Percentiles rank a stretch among this genome's conserved stretches.
phyloP scores from a whole-genome alignment of 768 basidiomycete species.

The Leccinum arenicola region DNA sequence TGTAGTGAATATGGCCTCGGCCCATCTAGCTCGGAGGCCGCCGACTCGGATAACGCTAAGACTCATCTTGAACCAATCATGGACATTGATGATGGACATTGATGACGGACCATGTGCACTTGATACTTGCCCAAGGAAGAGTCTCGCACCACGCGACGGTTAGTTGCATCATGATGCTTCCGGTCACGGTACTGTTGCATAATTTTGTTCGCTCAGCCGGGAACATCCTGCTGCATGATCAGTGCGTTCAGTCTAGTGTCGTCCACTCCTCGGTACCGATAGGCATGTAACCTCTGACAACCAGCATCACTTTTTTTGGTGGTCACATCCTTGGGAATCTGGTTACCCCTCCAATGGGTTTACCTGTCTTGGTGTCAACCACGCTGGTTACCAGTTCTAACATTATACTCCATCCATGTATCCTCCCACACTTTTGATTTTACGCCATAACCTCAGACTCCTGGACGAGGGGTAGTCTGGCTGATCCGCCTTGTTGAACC shows the following conservation, averaged over 20 bases:
- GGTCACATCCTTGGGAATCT: not conserved
- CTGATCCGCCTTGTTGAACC: not conserved
- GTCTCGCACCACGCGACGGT: not conserved
- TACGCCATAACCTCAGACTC: not conserved
- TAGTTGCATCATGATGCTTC: not conserved
- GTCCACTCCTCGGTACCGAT: not conserved
- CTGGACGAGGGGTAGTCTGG: not conserved
- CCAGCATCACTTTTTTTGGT: not conserved
- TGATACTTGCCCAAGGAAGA: not conserved
- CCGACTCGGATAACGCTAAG: no score
- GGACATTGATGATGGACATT: no score
- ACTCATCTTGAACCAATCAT: not conserved
- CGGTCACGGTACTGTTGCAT: not conserved
- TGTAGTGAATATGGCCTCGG: no score
- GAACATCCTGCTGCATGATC: no score
- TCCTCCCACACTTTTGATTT: not conserved
- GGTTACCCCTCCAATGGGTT: not conserved
- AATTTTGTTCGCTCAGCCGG: not conserved
- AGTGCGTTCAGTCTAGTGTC: not conserved
- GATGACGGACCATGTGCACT: no score
- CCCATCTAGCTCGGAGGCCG: no score
- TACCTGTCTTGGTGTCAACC: not conserved
- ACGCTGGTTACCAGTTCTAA: not conserved
- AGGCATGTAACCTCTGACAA: not conserved
- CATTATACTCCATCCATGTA: not conserved